Evolutionary conservation across 2,329 filamentous ascomycete species (phyloP), one percentile per base, ranked within the genome.

Genomic region (Aspergillus fischeri): DNA sequence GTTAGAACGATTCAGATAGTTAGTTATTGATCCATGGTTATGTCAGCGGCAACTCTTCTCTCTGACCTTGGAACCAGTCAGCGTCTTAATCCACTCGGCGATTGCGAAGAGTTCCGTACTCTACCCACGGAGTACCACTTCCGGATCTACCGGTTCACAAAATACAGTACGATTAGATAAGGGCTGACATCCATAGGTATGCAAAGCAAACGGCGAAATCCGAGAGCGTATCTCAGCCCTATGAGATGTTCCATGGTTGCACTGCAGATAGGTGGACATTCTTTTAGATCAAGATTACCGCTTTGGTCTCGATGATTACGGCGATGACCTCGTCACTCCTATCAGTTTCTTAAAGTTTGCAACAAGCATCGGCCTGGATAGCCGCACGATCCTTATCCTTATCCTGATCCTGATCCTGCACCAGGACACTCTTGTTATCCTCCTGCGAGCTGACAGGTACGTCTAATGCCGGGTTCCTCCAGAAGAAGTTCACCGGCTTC

Each of bases 401-500:
- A 17, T 8, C 10, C 32, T 35, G 20, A 3, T n/a, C 52, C 52
- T n/a, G 44, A 17, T 8, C 10, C 29, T 35, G 28, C 20, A 56
- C 54, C 27, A 57, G n/a, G 3, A 57, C 54, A 52, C 54, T 59
- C 25, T 29, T 41, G 29, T 59, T 57, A 29, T 25, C 14, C 51
- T 57, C 54, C 49, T 59, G 54, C 9, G 47, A 42, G 21, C 51
- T 54, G n/a, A 59, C 48, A 2, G 49, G 38, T 11, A 61, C 59
- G 51, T 61, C 59, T 5, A 61, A 6, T 5, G 38, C 59, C 0
- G 59, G 59, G 21, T 61, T 59, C 21, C 56, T 63, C 2, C 35
- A 41, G 21, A 59, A 61, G 27, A 59, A 59, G 8, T 59, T 59
- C 2, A 53, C 49, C 14, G 59, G 59, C 29, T 59, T 57, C 49